phyloP scores from a whole-genome alignment of 768 basidiomycete genomes.

The Tricholoma hemisulphureum region DNA sequence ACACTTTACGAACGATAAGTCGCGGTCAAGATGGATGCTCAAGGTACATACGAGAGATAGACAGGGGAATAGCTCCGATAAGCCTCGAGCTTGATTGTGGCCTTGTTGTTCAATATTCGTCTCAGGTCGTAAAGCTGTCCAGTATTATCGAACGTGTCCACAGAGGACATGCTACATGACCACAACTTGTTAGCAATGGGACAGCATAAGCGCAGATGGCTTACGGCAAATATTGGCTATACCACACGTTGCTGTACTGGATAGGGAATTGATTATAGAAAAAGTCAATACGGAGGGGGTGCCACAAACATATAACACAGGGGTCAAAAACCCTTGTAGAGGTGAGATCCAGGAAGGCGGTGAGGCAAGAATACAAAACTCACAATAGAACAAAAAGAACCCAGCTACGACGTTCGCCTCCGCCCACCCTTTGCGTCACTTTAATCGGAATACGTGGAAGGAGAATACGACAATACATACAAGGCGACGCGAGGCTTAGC shows the following conservation, averaged over 20 bases:
- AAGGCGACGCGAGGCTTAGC: conserved; percentile 46
- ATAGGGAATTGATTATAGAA: conserved; percentile 15
- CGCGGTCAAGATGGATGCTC: background rate
- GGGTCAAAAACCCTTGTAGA: conserved; percentile 46
- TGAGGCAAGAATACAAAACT: conserved; percentile 12
- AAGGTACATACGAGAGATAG: conserved; percentile 40
- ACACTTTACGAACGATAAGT: conserved; percentile 31
- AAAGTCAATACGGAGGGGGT: background rate
- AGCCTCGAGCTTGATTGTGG: conserved; percentile 39
- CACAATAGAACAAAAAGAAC: conserved; percentile 66
- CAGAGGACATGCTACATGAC: conserved; percentile 40
- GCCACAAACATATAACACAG: conserved; percentile 43
- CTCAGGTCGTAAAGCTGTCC: conserved; percentile 44
- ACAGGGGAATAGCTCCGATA: conserved; percentile 50
- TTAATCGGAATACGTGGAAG: conserved; percentile 11
- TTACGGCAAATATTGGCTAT: conserved; percentile 57
- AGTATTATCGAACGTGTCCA: conserved; percentile 58
- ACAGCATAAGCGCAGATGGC: conserved; percentile 17
- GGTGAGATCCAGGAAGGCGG: conserved; percentile 1
- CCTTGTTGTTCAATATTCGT: conserved; percentile 39
- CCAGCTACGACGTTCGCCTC: conserved; percentile 66
- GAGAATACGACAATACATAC: conserved; percentile 28
- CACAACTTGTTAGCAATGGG: conserved; percentile 14
- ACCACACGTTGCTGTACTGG: conserved; percentile 55
- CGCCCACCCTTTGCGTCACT: conserved; percentile 58